A percentile compares a stretch with the other conserved stretches of the same genome.
These are phyloP conservation scores for Cephaloascus albidus DNA, from an alignment of 805 yeast species.

Conservation along the genomic window DNA sequence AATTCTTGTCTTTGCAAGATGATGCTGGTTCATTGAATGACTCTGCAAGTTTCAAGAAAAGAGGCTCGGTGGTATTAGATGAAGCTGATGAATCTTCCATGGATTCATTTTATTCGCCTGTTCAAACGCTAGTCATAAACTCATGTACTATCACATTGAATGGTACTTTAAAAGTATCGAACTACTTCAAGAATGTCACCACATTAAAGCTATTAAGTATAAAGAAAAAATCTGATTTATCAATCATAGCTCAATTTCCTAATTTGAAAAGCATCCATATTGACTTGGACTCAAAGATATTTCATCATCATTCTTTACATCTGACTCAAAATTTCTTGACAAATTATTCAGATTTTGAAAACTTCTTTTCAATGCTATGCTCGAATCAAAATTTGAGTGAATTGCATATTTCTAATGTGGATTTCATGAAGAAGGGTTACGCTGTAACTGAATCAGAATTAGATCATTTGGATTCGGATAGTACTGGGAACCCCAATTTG, in stretches of 20 bases:
- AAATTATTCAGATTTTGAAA: conserved; percentile 19
- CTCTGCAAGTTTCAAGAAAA: conserved; percentile 2
- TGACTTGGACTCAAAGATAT: conserved; percentile 41
- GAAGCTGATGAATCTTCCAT: conserved; percentile 3
- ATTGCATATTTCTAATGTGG: conserved; percentile 21
- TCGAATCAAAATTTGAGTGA: conserved; percentile 16
- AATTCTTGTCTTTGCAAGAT: neutral
- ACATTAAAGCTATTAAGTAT: conserved; percentile 27
- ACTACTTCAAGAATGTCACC: conserved; percentile 30
- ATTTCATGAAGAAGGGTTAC: conserved; percentile 11
- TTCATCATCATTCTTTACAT: conserved; percentile 12
- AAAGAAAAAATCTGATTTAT: conserved; percentile 33
- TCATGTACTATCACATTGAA: conserved; percentile 23
- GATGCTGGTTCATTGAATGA: neutral
- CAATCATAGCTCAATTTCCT: conserved; percentile 37
- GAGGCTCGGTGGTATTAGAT: neutral
- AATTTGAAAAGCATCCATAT: conserved; percentile 26
- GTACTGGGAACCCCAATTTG: conserved; percentile 9
- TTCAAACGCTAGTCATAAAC: conserved; percentile 16
- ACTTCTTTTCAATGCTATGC: conserved; percentile 25
- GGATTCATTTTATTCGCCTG: conserved; percentile 21
- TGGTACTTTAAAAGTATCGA: conserved; percentile 22
- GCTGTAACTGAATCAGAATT: conserved; percentile 7
- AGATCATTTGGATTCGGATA: conserved; percentile 13
- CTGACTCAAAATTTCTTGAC: conserved; percentile 3